phyloP scores from a whole-genome alignment of 108 stramenopile species.

The Phaeodactylum tricornutum region DNA sequence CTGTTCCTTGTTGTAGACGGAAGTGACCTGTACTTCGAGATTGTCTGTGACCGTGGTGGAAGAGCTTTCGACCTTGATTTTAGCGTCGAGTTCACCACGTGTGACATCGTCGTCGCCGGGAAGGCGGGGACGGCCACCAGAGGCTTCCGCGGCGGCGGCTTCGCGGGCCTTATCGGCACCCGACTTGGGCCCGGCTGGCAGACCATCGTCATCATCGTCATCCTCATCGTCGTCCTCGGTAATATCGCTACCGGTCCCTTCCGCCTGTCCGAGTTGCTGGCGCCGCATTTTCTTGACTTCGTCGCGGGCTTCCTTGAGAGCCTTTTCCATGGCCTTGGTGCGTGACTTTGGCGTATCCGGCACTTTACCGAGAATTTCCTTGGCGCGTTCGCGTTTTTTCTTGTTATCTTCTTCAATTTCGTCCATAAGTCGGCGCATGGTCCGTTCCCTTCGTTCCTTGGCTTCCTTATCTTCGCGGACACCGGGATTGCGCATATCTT shows the following conservation, averaged over 20 bases:
- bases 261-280: conserved; percentile 17
- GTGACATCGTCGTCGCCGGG: conserved; percentile 75
- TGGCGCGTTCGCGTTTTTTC: conserved; percentile 34
- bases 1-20: conserved; percentile 79
- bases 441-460: conserved; percentile 44
- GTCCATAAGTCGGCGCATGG: conserved; percentile 38
- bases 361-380: conserved; percentile 45
- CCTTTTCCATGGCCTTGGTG: conserved; percentile 42
- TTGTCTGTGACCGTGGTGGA: conserved; percentile 55
- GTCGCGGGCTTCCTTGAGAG: conserved; percentile 46
- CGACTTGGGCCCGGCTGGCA: conserved; percentile 20
- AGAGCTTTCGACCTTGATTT: conserved; percentile 32
- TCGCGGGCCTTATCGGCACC: conserved; percentile 54
- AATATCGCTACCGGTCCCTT: not conserved
- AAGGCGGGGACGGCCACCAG: conserved; percentile 65
- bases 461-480: conserved; percentile 42
- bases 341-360: conserved; percentile 41
- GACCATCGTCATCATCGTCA: conserved; percentile 15
- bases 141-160: conserved; percentile 50
- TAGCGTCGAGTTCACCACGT: conserved; percentile 42
- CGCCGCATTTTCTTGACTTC: conserved; percentile 43
- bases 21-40: conserved; percentile 72
- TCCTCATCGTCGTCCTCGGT: conserved; percentile 11
- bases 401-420: conserved; percentile 50
- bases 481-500: conserved; percentile 43